Conservation (phyloP, 2,329 filamentous ascomycete species). For the Pseudogymnoascus verrucosus region DNA sequence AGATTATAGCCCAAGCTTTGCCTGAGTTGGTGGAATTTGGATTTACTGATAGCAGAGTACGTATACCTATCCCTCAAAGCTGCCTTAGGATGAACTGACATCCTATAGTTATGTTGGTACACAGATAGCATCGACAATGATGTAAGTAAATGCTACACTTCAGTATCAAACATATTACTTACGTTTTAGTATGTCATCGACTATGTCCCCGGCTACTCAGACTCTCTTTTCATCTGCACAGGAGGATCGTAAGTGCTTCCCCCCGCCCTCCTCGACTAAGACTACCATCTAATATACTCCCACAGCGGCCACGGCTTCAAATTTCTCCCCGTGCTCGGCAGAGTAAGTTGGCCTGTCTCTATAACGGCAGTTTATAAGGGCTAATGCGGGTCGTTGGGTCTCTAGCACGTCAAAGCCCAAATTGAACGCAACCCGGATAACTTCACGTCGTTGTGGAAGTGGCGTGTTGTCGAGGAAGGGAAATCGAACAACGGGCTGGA, state of each 20-base stretch:
- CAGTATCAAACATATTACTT: background rate
- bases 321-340: constrained; percentile 26
- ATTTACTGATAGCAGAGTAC: constrained; percentile 19
- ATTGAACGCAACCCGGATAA: constrained; percentile 19
- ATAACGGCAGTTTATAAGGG: background rate
- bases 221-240: constrained; percentile 21
- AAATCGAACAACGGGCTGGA: constrained; percentile 22
- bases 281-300: constrained; percentile 14
- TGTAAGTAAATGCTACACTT: background rate
- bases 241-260: constrained; percentile 18
- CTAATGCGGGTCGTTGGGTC: background rate
- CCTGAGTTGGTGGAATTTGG: constrained; percentile 22
- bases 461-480: constrained; percentile 20
- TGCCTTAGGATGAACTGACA: background rate
- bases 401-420: constrained; percentile 16
- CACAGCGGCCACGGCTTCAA: constrained; percentile 27
- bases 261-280: background rate
- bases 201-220: constrained; percentile 21
- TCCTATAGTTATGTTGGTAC: constrained; percentile 18
- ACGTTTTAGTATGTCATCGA: constrained; percentile 15
- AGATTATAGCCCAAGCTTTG: constrained; percentile 18
- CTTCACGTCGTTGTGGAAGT: constrained; percentile 22
- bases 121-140: constrained; percentile 21
- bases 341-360: constrained; percentile 12
- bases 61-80: background rate